Evolutionary conservation across 1,284 basidiomycete genomes (phyloP), one percentile per base, ranked within the genome.

Genomic region (Pseudozyma sp.): DNA sequence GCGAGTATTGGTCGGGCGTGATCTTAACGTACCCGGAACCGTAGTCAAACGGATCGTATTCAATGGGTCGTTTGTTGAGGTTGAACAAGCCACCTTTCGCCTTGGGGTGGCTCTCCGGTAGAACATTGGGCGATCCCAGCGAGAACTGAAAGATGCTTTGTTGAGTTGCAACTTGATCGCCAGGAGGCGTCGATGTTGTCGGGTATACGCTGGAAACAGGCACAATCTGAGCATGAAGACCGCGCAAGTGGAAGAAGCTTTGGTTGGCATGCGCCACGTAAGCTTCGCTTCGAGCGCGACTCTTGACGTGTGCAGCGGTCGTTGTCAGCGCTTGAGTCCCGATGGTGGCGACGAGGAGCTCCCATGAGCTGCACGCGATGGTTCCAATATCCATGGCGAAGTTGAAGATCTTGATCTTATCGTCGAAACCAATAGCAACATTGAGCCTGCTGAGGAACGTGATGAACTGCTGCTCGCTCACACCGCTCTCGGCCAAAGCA

Each of bases 1-100:
- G 57, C 11, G 39, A 44, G 42, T 59, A 55, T 11, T 54, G 48
- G 9, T 55, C 24, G 3, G 50, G 63, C 29, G 5, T 19, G 30
- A 65, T 49, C 4, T 30, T 44, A n/a, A 47, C 31, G 42, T 53
- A 55, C n/a, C 44, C 47, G 5, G 47, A 34, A 4, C 56, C 63
- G 48, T 66, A 66, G 53, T 66, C 56, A 30, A 66, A 66, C 0
- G 63, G 56, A n/a, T 60, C 63, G 47, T 60, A 66, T 8, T 55
- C 52, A 43, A 65, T 65, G 0, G 63, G 63, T 14, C 54, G 43
- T 39, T 66, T 66, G 51, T 53, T 54, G 7, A 65, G 55, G 39
- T 65, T 65, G 46, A 65, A 50, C 5, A 65, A 13, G 7, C 51
- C 63, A 9, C 63, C 63, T 29, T 43, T 39, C 10, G 63, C 63